phyloP scores from a whole-genome alignment of 2,329 filamentous ascomycete species.

The Aspergillus novofumigatus region DNA sequence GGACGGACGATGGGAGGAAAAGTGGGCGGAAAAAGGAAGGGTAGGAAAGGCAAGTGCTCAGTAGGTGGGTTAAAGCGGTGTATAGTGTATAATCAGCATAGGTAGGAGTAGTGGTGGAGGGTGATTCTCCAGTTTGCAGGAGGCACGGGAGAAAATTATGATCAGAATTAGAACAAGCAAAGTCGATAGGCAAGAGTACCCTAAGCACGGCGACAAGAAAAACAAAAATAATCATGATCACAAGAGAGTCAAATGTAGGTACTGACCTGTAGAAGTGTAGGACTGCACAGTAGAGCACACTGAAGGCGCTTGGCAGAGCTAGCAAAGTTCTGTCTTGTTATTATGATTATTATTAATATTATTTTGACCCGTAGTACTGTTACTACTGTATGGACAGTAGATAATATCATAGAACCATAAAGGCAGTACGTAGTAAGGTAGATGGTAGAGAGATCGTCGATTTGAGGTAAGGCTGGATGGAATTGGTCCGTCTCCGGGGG shows the following conservation, averaged over 20 bases:
- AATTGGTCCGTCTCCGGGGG: constrained; percentile 24
- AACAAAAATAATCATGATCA: too few species aligned
- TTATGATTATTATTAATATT: neutral
- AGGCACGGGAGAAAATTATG: neutral
- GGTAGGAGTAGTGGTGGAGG: neutral
- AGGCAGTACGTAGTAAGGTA: neutral
- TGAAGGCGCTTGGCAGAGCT: neutral
- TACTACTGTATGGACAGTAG: neutral
- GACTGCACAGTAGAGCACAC: neutral
- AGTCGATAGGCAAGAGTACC: neutral
- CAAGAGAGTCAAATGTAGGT: neutral
- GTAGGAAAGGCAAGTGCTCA: neutral
- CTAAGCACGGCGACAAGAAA: neutral
- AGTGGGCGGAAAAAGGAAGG: constrained; percentile 8
- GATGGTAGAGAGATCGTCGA: constrained; percentile 13
- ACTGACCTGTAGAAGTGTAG: neutral
- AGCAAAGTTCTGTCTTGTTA: neutral
- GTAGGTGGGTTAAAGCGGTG: constrained; percentile 19
- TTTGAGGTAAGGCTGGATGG: constrained; percentile 15
- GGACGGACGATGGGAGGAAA: neutral
- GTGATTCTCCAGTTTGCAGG: neutral
- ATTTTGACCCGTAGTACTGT: neutral
- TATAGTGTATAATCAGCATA: constrained; percentile 7
- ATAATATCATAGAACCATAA: neutral
- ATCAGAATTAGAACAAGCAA: neutral